Evolutionary conservation across 257 asterid species (phyloP), one percentile per base, ranked within the genome.

Genomic region (Solanum lycopersicoides): DNA sequence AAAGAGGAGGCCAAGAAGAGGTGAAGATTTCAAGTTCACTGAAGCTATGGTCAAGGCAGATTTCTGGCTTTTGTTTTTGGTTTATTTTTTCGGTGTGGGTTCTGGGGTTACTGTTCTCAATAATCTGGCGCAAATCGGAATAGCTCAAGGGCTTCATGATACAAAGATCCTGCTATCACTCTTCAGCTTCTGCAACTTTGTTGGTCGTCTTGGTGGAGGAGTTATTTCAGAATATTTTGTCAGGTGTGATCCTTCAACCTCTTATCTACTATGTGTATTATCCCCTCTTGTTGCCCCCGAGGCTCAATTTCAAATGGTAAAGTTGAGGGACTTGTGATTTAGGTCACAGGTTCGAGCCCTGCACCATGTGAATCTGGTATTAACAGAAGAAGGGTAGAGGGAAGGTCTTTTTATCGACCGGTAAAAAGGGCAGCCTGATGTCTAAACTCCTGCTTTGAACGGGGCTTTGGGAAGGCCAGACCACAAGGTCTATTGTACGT

Each of bases 151-250:
- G 83, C 89, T 92, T 91, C 84, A 90, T 0, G 92, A 93, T 87
- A 94, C 97, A 1, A 94, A 90, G 84, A 37, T 95, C 86, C 90
- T 95, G 45, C 85, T 94, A 69, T 92, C 95, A 25, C 90, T 95
- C 84, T 94, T 95, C 90, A 93, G 98, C 88, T 95, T 95, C 89
- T 91, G 92, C 89, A 95, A 92, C 90, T 95, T 95, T 86, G 89
- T 83, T 3, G 98, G 98, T 60, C 94, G 98, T 32, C 96, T 95
- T 88, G 97, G 97, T 77, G 98, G 96, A 32, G 98, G 98, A 35
- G 91, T 89, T 53, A n/a, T 93, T 84, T 95, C 98, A 30, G 97
- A 95, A 82, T 84, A 88, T 88, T 87, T 89, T 45, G 95, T 92
- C 89, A 92, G 97, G 98, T 93, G 74, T 35, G 92, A 84, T 63